A percentile compares a stretch with the other conserved stretches of the same genome.
Evolutionary conservation across 2,329 filamentous ascomycete genomes (phyloP).

Genomic region (Xylaria sp.): DNA sequence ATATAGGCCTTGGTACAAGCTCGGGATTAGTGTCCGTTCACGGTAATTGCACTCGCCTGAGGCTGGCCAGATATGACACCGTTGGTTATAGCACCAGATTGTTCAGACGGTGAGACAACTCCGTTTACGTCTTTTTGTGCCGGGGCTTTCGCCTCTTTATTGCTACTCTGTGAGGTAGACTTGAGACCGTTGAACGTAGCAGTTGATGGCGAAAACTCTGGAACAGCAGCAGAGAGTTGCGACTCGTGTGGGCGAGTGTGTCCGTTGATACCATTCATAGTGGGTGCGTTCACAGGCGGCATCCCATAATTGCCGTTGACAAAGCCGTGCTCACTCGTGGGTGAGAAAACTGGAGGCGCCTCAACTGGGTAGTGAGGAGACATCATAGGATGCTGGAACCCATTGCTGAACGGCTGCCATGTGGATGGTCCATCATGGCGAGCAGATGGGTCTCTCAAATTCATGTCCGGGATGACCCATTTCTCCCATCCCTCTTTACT

Average conservation of each 20-base stretch:
- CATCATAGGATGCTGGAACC: constrained; percentile 39
- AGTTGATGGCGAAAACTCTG: constrained; percentile 65
- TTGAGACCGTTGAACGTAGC: constrained; percentile 31
- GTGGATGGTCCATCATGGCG: constrained; percentile 74
- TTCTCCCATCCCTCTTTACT: constrained; percentile 79
- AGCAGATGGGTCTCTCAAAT: constrained; percentile 76
- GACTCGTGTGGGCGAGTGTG: constrained; percentile 53
- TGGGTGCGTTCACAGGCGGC: constrained; percentile 35
- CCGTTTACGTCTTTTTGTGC: constrained; percentile 24
- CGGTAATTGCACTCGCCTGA: constrained; percentile 7
- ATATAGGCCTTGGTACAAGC: neutral
- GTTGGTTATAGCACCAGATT: constrained; percentile 12
- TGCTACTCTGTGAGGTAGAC: constrained; percentile 14
- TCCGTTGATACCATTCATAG: constrained; percentile 44
- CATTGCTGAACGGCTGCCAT: constrained; percentile 42
- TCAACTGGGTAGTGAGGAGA: constrained; percentile 43
- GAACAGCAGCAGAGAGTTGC: constrained; percentile 69
- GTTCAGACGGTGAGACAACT: constrained; percentile 15
- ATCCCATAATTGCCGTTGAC: constrained; percentile 47
- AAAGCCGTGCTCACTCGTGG: constrained; percentile 47
- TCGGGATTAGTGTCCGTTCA: constrained; percentile 25
- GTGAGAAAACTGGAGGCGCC: constrained; percentile 45
- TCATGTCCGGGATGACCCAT: constrained; percentile 75
- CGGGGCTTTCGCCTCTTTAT: constrained; percentile 1
- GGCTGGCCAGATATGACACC: constrained; percentile 15